A percentile compares a stretch with the other conserved stretches of the same genome.
These are phyloP conservation scores for Penicillium sp. DNA, from an alignment of 2,329 filamentous ascomycete species.

Conservation along the genomic window DNA sequence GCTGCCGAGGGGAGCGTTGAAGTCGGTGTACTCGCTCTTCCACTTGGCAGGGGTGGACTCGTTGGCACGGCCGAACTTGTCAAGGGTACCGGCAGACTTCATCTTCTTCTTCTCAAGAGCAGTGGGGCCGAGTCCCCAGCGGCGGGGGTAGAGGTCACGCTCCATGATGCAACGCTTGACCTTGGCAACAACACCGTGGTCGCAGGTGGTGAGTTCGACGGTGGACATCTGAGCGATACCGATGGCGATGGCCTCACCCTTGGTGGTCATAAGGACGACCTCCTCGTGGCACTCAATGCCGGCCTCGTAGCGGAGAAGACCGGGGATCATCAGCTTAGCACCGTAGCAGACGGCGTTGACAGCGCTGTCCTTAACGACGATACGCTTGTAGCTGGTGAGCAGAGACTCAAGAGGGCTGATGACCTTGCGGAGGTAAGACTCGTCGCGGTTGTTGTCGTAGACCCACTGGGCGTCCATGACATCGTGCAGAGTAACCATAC, in stretches of 20 bases:
- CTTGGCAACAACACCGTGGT: slow-evolving; percentile 97
- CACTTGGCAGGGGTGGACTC: slow-evolving; percentile 92
- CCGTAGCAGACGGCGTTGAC: slow-evolving; percentile 99
- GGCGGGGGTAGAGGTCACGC: slow-evolving; percentile 91
- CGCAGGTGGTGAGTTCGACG: slow-evolving; percentile 93
- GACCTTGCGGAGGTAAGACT: slow-evolving; percentile 86
- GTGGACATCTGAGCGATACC: slow-evolving; percentile 98
- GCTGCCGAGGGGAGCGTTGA: slow-evolving; percentile 56
- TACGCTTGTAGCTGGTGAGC: slow-evolving; percentile 88
- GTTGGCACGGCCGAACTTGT: slow-evolving; percentile 94
- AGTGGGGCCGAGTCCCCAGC: slow-evolving; percentile 94
- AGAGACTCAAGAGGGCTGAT: slow-evolving; percentile 92
- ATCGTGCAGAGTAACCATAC: slow-evolving; percentile 91
- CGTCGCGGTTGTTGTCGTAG: slow-evolving; percentile 93
- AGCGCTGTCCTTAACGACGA: slow-evolving; percentile 95
- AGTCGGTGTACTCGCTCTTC: slow-evolving; percentile 92
- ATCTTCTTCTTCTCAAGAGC: slow-evolving; percentile 99
- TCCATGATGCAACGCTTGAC: slow-evolving; percentile 99
- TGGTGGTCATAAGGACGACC: slow-evolving; percentile 97
- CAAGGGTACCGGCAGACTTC: slow-evolving; percentile 95
- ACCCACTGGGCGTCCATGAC: slow-evolving; percentile 95
- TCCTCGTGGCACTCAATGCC: slow-evolving; percentile 95
- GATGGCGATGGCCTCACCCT: slow-evolving; percentile 96
- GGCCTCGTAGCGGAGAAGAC: slow-evolving; percentile 86
- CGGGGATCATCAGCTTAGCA: slow-evolving; percentile 98